A percentile compares a stretch with the other conserved stretches of the same genome.
Evolutionary conservation across 306 rosid species (phyloP).

Genomic region (Citrullus amarus): DNA sequence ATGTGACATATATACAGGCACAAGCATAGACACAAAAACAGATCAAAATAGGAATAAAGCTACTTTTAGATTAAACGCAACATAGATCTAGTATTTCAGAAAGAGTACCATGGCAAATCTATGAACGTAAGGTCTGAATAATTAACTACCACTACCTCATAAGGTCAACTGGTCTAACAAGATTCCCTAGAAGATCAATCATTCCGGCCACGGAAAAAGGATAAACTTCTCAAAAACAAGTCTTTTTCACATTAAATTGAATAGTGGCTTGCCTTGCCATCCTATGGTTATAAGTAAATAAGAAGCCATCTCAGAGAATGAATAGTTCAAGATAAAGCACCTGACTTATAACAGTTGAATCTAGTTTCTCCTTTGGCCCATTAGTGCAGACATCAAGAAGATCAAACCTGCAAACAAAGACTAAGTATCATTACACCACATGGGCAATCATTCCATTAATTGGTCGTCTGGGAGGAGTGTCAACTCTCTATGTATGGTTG

Average conservation of each 20-base stretch:
- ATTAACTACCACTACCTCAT: background rate
- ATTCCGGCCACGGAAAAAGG: background rate
- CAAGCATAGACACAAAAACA: background rate
- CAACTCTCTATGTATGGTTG: background rate
- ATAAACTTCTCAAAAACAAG: background rate
- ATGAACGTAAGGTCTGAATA: background rate
- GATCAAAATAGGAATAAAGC: background rate
- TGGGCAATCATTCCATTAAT: background rate
- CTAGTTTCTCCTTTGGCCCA: constrained; percentile 89
- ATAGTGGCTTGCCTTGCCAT: background rate
- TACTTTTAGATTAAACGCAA: background rate
- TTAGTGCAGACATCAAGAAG: constrained; percentile 80
- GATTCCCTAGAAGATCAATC: background rate
- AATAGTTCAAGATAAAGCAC: constrained; percentile 17
- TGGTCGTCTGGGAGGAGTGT: background rate
- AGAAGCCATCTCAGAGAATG: background rate
- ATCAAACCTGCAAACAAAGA: constrained; percentile 56
- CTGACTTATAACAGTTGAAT: constrained; percentile 89
- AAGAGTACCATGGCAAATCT: background rate
- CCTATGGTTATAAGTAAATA: background rate
- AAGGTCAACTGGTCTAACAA: background rate
- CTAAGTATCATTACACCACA: background rate
- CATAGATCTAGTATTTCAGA: background rate
- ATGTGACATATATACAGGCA: background rate
- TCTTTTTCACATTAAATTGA: background rate